A percentile compares a stretch with the other conserved stretches of the same genome.
phyloP scores from a whole-genome alignment of 495 filamentous ascomycete genomes.

The Melanomma pulvis-pyrius region DNA sequence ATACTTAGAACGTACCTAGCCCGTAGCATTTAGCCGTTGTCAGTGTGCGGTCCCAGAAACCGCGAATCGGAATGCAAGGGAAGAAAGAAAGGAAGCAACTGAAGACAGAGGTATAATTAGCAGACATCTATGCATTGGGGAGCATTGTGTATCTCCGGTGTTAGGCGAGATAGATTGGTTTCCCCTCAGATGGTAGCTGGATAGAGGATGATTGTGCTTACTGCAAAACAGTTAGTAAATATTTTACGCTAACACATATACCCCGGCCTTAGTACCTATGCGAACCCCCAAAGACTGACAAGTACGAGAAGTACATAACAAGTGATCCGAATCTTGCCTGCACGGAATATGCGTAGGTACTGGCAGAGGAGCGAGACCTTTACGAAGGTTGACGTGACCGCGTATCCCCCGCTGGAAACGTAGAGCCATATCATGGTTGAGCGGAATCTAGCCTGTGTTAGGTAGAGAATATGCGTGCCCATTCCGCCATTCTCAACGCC shows the following conservation, averaged over 20 bases:
- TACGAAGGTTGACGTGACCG: conserved; percentile 4
- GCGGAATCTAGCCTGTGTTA: neutral
- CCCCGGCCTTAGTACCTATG: neutral
- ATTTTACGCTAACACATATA: neutral
- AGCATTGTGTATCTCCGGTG: too few relatives aligned
- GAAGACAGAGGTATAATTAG: neutral
- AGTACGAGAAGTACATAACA: conserved; percentile 7
- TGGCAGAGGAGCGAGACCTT: conserved; percentile 28
- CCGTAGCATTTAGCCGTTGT: conserved; percentile 15
- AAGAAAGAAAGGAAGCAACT: neutral
- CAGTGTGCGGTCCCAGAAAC: conserved; percentile 22
- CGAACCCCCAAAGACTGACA: conserved; percentile 18
- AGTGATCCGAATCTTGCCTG: neutral
- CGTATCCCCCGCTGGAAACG: neutral
- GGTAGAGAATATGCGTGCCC: conserved; percentile 4
- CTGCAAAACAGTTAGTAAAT: too few relatives aligned
- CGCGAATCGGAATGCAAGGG: conserved; percentile 4
- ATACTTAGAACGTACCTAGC: too few relatives aligned
- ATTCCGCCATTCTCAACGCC: neutral
- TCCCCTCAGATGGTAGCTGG: too few relatives aligned
- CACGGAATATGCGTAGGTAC: conserved; percentile 25
- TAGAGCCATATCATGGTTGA: conserved; percentile 15
- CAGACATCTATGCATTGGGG: neutral
- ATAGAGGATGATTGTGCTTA: too few relatives aligned
- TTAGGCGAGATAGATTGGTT: too few relatives aligned